Evolutionary conservation across 2,329 filamentous ascomycete genomes (phyloP).

Genomic region (Colletotrichum shisoi): DNA sequence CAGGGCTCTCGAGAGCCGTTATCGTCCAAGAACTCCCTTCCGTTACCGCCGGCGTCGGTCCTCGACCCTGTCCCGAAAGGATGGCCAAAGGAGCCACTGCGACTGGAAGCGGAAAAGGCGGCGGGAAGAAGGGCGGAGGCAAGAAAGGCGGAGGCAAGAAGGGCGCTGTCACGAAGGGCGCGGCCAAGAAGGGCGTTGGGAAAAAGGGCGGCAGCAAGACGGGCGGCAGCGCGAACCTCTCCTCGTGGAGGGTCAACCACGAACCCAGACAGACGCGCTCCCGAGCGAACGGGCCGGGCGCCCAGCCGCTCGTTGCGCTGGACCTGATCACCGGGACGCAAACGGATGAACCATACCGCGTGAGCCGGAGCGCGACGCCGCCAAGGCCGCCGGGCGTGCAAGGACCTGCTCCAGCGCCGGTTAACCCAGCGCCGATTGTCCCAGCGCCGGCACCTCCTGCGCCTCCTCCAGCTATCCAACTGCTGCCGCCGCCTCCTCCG

Average conservation of each 20-base stretch:
- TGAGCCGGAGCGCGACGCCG: conserved; percentile 4
- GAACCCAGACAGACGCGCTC: conserved; percentile 1
- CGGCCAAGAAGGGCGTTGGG: not conserved
- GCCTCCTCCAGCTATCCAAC: not conserved
- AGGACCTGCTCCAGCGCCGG: no score
- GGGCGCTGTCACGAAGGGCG: not conserved
- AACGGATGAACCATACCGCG: not conserved
- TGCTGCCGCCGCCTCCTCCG: not conserved
- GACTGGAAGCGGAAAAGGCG: not conserved
- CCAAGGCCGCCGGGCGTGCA: not conserved
- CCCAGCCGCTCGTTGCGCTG: not conserved
- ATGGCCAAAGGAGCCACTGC: not conserved
- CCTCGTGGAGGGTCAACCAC: not conserved
- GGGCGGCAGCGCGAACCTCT: no score
- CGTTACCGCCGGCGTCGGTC: not conserved
- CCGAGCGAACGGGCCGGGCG: not conserved
- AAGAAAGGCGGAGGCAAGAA: not conserved
- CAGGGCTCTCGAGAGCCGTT: no score
- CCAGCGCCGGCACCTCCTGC: not conserved
- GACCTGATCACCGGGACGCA: not conserved
- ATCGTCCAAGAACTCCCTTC: not conserved
- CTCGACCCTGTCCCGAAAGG: not conserved
- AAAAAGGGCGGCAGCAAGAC: no score
- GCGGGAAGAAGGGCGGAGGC: not conserved
- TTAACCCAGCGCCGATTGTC: no score